phyloP scores from a whole-genome alignment of 2,329 filamentous ascomycete species.

The Venturiaceae sp. region DNA sequence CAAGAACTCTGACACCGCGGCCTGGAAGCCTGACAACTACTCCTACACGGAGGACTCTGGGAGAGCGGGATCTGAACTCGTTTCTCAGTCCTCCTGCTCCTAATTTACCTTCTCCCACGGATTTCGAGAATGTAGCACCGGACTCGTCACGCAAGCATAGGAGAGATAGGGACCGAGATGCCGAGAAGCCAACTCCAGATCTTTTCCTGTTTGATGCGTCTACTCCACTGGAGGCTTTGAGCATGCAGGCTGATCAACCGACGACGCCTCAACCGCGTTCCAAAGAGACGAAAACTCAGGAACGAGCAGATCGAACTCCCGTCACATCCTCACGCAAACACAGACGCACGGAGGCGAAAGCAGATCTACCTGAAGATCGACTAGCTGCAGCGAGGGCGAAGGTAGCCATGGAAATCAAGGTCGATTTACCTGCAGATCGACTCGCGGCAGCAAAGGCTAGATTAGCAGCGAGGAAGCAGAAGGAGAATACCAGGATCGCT shows the following conservation, averaged over 20 bases:
- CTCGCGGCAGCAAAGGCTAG: background rate
- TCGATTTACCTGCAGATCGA: background rate
- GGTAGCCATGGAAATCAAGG: background rate
- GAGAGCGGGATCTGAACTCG: background rate
- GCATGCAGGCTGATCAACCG: conserved; percentile 3
- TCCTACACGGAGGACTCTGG: background rate
- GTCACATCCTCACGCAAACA: background rate
- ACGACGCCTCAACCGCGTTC: background rate
- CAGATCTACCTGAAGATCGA: background rate
- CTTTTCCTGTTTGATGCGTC: background rate
- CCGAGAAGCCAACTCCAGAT: background rate
- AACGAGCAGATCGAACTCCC: background rate
- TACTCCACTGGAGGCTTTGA: background rate
- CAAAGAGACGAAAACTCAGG: background rate
- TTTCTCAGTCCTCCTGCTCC: background rate
- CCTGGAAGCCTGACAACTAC: background rate
- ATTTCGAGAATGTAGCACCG: background rate
- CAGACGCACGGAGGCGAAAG: background rate
- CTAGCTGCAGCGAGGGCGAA: background rate
- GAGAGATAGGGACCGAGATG: background rate
- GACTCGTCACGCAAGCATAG: background rate
- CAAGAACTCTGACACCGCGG: background rate
- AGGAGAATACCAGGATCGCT: background rate
- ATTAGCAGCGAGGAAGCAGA: background rate
- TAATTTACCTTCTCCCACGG: background rate